phyloP scores from a whole-genome alignment of 176 grass and related monocot genomes.

The Rhipidocladum racemiflorum region DNA sequence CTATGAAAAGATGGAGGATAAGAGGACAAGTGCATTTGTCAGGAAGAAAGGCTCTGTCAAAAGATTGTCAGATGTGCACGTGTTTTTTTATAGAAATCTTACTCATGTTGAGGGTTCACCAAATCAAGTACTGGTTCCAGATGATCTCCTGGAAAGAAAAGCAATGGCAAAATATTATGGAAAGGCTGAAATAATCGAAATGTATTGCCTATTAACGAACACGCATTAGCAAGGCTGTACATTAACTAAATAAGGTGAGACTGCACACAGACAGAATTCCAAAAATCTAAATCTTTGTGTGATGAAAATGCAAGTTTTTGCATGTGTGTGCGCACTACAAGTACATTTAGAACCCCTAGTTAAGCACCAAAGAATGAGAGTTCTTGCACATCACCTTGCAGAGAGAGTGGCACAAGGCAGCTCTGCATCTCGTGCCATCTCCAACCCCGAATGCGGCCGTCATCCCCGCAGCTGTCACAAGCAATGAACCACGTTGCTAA shows the following conservation, averaged over 20 bases:
- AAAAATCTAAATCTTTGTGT: background rate
- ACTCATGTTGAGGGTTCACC: slow-evolving; percentile 90
- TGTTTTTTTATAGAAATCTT: slow-evolving; percentile 37
- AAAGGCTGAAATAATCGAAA: slow-evolving; percentile 6
- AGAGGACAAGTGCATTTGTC: background rate
- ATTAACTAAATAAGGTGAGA: background rate
- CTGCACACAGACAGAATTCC: background rate
- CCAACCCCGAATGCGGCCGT: slow-evolving; percentile 76
- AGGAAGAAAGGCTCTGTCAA: background rate
- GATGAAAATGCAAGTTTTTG: background rate
- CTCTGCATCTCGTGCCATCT: slow-evolving; percentile 68
- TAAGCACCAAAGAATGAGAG: background rate
- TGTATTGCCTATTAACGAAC: background rate
- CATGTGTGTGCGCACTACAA: background rate
- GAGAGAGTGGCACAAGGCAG: slow-evolving; percentile 45
- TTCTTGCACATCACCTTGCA: slow-evolving; percentile 42
- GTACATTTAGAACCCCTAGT: background rate
- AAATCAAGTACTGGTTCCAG: slow-evolving; percentile 78
- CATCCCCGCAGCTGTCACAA: slow-evolving; percentile 65
- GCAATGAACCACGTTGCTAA: background rate
- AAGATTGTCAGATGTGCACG: background rate
- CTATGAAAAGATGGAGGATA: slow-evolving; percentile 11
- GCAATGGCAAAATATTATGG: slow-evolving; percentile 12
- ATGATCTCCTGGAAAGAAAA: slow-evolving; percentile 57
- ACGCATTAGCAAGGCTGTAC: background rate